Percentiles rank a stretch among this genome's conserved stretches.
phyloP scores from a whole-genome alignment of 768 basidiomycete genomes.

The Podaxis sp. region DNA sequence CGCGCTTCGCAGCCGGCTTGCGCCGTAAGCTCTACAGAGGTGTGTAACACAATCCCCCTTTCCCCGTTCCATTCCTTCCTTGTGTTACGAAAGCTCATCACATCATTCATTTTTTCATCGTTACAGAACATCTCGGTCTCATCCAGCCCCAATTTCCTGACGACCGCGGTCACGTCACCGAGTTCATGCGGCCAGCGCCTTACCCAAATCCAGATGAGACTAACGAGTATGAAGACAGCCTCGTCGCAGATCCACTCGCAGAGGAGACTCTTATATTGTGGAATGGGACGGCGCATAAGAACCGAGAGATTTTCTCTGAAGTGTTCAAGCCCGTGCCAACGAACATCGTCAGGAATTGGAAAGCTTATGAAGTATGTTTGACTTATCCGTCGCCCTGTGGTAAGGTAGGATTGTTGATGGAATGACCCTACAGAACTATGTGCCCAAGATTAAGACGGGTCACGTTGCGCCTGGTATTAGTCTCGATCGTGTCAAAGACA shows the following conservation, averaged over 20 bases:
- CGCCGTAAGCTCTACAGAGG: slow-evolving; percentile 84
- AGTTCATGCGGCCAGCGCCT: slow-evolving; percentile 84
- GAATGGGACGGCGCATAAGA: slow-evolving; percentile 71
- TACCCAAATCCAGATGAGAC: slow-evolving; percentile 68
- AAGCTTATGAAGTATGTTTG: slow-evolving; percentile 66
- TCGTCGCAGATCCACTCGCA: slow-evolving; percentile 78
- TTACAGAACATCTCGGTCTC: slow-evolving; percentile 82
- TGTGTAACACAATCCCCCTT: slow-evolving; percentile 26
- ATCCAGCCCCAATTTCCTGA: slow-evolving; percentile 66
- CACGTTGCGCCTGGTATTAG: slow-evolving; percentile 75
- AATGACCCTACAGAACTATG: slow-evolving; percentile 52
- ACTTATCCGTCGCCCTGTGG: background rate
- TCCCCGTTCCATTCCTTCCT: background rate
- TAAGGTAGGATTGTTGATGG: background rate
- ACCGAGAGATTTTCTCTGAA: slow-evolving; percentile 84
- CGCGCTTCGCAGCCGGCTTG: slow-evolving; percentile 81
- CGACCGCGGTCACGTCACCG: slow-evolving; percentile 28
- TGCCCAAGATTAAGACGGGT: slow-evolving; percentile 75
- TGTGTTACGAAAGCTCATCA: slow-evolving; percentile 8
- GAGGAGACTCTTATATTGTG: slow-evolving; percentile 60
- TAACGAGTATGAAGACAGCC: slow-evolving; percentile 50
- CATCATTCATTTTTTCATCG: background rate
- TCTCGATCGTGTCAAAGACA: slow-evolving; percentile 70
- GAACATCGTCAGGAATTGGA: slow-evolving; percentile 79
- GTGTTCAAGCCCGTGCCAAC: slow-evolving; percentile 86